Conservation (phyloP, 202 grass and related monocot genomes). For the Digitaria exilis region DNA sequence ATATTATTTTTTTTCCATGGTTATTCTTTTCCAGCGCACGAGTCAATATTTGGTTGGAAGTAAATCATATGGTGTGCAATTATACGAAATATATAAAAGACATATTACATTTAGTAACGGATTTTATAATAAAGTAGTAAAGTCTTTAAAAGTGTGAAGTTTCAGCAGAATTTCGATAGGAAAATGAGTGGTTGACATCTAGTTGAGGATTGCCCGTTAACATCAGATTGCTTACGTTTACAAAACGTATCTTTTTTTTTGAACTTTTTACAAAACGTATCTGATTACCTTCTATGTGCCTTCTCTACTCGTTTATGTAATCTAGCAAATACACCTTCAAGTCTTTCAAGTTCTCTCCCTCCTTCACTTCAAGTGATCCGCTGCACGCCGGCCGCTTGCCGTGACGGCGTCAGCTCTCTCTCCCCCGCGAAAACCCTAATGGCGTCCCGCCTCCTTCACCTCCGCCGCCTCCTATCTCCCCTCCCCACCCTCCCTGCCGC, state of each 20-base stretch:
- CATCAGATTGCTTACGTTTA: too few species aligned
- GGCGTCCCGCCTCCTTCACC: slow-evolving; percentile 51
- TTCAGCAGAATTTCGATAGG: background rate
- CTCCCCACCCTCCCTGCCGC: background rate
- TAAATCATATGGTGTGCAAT: background rate
- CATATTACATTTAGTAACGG: background rate
- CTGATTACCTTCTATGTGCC: background rate
- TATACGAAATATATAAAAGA: background rate
- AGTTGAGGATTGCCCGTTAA: too few species aligned
- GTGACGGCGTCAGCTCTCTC: slow-evolving; percentile 27
- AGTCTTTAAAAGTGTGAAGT: background rate
- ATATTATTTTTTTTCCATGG: too few species aligned
- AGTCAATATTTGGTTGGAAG: background rate
- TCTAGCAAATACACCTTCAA: rapidly evolving
- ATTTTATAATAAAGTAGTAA: background rate
- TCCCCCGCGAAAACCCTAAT: slow-evolving; percentile 61
- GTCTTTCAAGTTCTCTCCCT: background rate
- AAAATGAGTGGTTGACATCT: too few species aligned
- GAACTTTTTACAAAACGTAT: too few species aligned
- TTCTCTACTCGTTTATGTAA: background rate
- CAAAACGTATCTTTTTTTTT: too few species aligned
- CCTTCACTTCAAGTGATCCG: background rate
- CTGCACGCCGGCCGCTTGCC: slow-evolving; percentile 5
- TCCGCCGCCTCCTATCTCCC: slow-evolving; percentile 48
- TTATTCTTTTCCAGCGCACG: too few species aligned